These are phyloP conservation scores for Bipolaris sorokiniana DNA, from an alignment of 2,329 filamentous ascomycete genomes.

Conservation along the genomic window DNA sequence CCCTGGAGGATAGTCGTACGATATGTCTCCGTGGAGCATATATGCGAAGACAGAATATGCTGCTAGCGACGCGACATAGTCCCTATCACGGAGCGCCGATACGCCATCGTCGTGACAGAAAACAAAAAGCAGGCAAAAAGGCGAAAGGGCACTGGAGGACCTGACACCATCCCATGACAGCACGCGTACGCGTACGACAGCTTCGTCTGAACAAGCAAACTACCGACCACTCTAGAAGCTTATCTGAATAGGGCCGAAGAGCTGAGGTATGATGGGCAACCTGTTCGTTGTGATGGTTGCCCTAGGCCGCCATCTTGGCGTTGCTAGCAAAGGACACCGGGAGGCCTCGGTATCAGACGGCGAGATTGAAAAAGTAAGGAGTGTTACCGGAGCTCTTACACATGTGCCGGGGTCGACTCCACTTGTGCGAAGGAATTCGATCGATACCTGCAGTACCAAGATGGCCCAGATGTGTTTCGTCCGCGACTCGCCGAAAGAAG, in stretches of 20 bases:
- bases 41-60: not conserved
- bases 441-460: not conserved
- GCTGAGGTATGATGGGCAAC: not conserved
- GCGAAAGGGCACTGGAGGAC: not conserved
- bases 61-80: too few species aligned
- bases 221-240: not conserved
- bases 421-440: not conserved
- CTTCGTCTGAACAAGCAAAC: not conserved
- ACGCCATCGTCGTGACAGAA: not conserved
- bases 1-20: not conserved
- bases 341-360: not conserved
- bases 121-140: slow-evolving; percentile 1
- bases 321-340: not conserved
- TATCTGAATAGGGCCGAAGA: not conserved
- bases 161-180: not conserved
- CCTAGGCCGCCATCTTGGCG: not conserved
- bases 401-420: not conserved
- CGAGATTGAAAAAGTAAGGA: not conserved
- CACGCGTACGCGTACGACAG: not conserved
- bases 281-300: not conserved
- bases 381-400: not conserved
- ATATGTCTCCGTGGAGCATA: not conserved
- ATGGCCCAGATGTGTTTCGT: not conserved
- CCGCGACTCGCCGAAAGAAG: not conserved
- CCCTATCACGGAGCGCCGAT: not conserved